Evolutionary conservation across 768 basidiomycete species (phyloP), one percentile per base, ranked within the genome.

Genomic region (Amanita polypyramis): DNA sequence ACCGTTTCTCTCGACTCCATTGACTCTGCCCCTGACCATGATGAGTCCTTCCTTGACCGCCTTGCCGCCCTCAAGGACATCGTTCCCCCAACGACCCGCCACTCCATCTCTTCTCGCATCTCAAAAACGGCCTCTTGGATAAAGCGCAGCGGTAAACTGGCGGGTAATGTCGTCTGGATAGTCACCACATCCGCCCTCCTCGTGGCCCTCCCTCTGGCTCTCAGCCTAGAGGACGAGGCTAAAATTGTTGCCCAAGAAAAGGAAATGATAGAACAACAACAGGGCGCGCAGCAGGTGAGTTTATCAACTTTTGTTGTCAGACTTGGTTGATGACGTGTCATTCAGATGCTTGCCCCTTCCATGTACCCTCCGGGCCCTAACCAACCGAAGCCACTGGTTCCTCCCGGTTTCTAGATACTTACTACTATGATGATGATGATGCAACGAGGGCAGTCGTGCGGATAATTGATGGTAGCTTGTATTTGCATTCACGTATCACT

Each of bases 151-250:
- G 73, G 80, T 41, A 87, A 81, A 67, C 56, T 87, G 43, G 76
- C 81, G 29, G 95, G 96, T 11, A 93, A 86, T 63, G 67, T 92
- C 56, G 87, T 94, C 49, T 99, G 96, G 96, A 76, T 96, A 52
- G 71, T 97, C 60, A 93, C 90, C 47, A 98, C 95, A 7, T 89
- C 85, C 37, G 93, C 94, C 1, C 72, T 99, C 47, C 79, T 99
- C 54, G 85, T 99, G 43, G 96, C 90, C 11, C 73, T 99, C 33
- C 96, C 96, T 29, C 74, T 98, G 52, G 92, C 94, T 4, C 75
- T 98, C 56, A 85, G 82, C 52, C 73, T 98, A 57, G 96, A 99
- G 67, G 95, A 96, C 66, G 96, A 99, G 70, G 85, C 89, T 46
- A 92, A 93, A 67, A 77, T 95, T 49, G 84, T 92, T 9, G 82